Evolutionary conservation across 2,329 filamentous ascomycete genomes (phyloP).

Genomic region (Colletotrichum limetticola): DNA sequence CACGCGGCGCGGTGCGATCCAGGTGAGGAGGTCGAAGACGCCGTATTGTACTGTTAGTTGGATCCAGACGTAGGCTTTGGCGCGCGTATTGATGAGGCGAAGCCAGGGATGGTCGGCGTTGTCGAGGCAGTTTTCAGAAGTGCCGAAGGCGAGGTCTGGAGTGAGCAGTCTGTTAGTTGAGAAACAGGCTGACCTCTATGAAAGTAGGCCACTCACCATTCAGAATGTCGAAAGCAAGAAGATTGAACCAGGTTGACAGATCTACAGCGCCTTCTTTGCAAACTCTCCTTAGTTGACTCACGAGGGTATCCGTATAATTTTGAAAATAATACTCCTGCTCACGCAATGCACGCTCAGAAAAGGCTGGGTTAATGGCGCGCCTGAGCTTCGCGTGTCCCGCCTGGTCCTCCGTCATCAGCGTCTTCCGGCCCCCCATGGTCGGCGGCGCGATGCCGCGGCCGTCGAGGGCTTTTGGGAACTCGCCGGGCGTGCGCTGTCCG

Average conservation of each 20-base stretch:
- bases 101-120: not conserved
- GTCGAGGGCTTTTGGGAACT: constrained; percentile 8
- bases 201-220: not conserved
- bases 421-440: not conserved
- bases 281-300: constrained; percentile 32
- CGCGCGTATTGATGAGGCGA: not conserved
- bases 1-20: not conserved
- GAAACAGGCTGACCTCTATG: not conserved
- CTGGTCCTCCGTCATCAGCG: not conserved
- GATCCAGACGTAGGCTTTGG: not conserved
- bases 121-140: not conserved
- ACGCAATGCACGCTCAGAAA: constrained; percentile 42
- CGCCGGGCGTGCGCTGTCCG: constrained; percentile 33
- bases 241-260: not conserved
- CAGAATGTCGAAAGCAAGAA: not conserved
- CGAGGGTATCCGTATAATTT: constrained; percentile 40
- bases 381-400: constrained; percentile 36
- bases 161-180: not conserved
- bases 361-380: constrained; percentile 41
- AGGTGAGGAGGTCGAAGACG: not conserved
- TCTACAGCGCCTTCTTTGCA: not conserved
- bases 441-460: constrained; percentile 5
- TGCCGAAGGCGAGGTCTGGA: not conserved
- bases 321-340: constrained; percentile 43
- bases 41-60: not conserved